phyloP scores from a whole-genome alignment of 2,329 filamentous ascomycete species.

The Xylogone sp. region DNA sequence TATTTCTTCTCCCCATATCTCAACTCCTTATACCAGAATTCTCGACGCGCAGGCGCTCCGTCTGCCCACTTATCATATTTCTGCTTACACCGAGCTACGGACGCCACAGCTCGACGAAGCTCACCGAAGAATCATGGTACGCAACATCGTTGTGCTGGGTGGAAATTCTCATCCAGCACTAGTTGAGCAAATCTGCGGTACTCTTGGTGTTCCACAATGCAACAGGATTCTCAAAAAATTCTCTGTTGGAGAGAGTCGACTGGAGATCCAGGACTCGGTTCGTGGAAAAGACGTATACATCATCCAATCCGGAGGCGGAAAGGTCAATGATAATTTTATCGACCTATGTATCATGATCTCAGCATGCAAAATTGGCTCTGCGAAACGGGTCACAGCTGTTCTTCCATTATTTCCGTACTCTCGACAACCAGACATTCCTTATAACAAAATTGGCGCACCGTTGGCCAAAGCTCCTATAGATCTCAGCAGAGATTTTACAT shows the following conservation, averaged over 20 bases:
- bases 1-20: background rate
- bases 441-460: constrained; percentile 92
- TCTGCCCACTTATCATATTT: background rate
- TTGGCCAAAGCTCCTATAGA: constrained; percentile 63
- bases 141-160: constrained; percentile 90
- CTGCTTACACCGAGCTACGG: constrained; percentile 2
- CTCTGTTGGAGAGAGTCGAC: constrained; percentile 88
- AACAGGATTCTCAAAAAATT: constrained; percentile 88
- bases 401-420: constrained; percentile 96
- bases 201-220: constrained; percentile 81
- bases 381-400: constrained; percentile 88
- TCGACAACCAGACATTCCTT: constrained; percentile 91
- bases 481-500: constrained; percentile 65
- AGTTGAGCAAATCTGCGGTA: constrained; percentile 81
- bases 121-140: constrained; percentile 63
- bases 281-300: constrained; percentile 99
- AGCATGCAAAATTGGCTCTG: constrained; percentile 94
- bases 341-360: constrained; percentile 97
- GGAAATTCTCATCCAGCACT: constrained; percentile 90
- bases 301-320: constrained; percentile 87
- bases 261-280: constrained; percentile 94
- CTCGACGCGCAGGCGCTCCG: constrained; percentile 1
- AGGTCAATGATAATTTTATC: constrained; percentile 94
- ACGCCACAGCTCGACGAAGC: constrained; percentile 1
- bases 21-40: background rate